Evolutionary conservation across 306 rosid species (phyloP), one percentile per base, ranked within the genome.

Genomic region (Acacia melanoxylon): DNA sequence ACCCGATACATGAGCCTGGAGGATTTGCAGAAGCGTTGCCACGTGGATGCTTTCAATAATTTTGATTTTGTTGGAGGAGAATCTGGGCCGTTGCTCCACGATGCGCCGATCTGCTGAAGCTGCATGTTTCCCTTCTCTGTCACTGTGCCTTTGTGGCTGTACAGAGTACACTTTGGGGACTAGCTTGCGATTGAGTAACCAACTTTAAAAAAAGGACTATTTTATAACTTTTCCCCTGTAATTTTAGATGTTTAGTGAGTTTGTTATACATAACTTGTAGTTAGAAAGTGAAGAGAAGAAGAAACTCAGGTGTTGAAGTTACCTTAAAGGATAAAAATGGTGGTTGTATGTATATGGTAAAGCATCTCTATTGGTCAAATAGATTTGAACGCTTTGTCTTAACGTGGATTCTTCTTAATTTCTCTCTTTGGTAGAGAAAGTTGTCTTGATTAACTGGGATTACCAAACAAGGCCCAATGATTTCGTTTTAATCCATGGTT

Each of bases 21-120:
- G 14, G 89, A 84, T 16, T 52, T 81, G 5, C 90, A 74, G 66
- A 83, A 84, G 27, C 89, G 80, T 7, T 90, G 97, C 90, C 90
- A 83, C 88, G 88, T 79, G 63, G 96, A 85, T 59, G 78, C 75
- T 72, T 75, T 85, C 72, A 77, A 62, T 41, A 54, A 78, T 27
- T 70, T 84, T 24, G 87, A 86, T 1, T 17, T n/a, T 29, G 27
- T 77, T 19, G 44, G 22, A 31, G 86, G 83, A 45, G 93, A 91
- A 63, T 89, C 95, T 24, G 42, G 89, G 74, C 95, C 95, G 77
- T 82, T 91, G 90, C 90, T 91, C 67, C 86, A 72, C 17, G 87
- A 83, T 31, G 27, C 73, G 67, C 72, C 83, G 2, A 75, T 86
- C 35, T 84, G 83, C 79, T 76, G 48, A 35, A 19, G 72, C n/a